phyloP scores from a whole-genome alignment of 768 basidiomycete genomes.

The Pleurotus tuoliensis region DNA sequence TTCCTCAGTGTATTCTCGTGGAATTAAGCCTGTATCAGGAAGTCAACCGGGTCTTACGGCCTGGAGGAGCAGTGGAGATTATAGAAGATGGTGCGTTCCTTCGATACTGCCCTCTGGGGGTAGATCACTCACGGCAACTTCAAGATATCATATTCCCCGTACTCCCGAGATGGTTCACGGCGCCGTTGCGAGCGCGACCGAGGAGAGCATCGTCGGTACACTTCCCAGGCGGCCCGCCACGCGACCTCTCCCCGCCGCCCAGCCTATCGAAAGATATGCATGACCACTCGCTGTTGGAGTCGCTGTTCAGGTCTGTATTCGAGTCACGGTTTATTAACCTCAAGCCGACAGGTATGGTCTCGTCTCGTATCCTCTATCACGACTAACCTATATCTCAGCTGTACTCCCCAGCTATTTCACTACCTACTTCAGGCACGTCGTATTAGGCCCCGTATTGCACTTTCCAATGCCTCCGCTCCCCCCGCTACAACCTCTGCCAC shows the following conservation, averaged over 20 bases:
- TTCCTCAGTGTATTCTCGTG: not conserved
- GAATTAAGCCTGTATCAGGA: conserved; percentile 34
- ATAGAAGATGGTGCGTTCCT: conserved; percentile 63
- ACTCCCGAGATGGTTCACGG: conserved; percentile 75
- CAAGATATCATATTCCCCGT: conserved; percentile 74
- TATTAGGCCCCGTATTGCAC: conserved; percentile 53
- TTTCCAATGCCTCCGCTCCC: conserved; percentile 71
- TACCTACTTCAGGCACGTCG: conserved; percentile 65
- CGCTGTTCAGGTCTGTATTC: conserved; percentile 62
- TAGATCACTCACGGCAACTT: not conserved
- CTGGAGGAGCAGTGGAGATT: conserved; percentile 68
- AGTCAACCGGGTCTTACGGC: conserved; percentile 64
- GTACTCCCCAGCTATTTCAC: conserved; percentile 67
- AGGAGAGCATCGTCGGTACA: conserved; percentile 45
- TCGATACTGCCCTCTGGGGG: not conserved
- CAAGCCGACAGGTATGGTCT: conserved; percentile 56
- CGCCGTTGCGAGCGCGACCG: conserved; percentile 55
- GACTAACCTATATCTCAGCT: conserved; percentile 32
- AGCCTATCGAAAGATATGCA: conserved; percentile 35
- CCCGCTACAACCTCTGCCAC: conserved; percentile 53
- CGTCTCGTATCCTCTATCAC: conserved; percentile 1
- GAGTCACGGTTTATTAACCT: conserved; percentile 70
- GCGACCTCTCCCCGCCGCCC: conserved; percentile 28
- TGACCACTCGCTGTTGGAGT: conserved; percentile 69
- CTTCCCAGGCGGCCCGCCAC: conserved; percentile 44